Evolutionary conservation across 768 basidiomycete genomes (phyloP).

Genomic region (Suillus cothurnatus): DNA sequence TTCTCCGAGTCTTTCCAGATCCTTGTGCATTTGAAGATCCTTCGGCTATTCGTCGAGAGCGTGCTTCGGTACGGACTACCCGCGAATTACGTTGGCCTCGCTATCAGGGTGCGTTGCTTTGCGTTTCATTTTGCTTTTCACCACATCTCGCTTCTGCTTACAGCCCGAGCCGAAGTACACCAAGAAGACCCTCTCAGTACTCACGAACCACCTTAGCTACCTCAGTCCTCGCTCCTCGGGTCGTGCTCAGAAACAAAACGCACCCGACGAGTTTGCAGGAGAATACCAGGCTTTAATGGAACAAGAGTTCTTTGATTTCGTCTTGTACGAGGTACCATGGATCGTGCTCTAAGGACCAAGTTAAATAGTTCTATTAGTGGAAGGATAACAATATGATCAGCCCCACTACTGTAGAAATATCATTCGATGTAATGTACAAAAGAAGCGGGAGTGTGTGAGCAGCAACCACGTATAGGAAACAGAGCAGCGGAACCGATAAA

Average conservation of each 20-base stretch:
- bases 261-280: slow-evolving; percentile 74
- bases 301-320: slow-evolving; percentile 95
- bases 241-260: slow-evolving; percentile 45
- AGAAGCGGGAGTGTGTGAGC: slow-evolving; percentile 21
- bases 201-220: slow-evolving; percentile 82
- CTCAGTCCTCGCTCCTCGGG: slow-evolving; percentile 70
- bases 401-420: slow-evolving; percentile 53
- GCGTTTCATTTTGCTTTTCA: not conserved
- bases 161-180: slow-evolving; percentile 85
- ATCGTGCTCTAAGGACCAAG: slow-evolving; percentile 56
- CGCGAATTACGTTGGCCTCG: slow-evolving; percentile 82
- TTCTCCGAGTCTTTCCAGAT: slow-evolving; percentile 97
- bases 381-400: slow-evolving; percentile 63
- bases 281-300: slow-evolving; percentile 94
- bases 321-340: slow-evolving; percentile 92
- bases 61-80: slow-evolving; percentile 95
- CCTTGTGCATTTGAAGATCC: slow-evolving; percentile 89
- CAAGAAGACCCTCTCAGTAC: slow-evolving; percentile 72
- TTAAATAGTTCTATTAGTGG: slow-evolving; percentile 54
- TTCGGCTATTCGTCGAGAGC: slow-evolving; percentile 92
- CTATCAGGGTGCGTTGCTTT: slow-evolving; percentile 63
- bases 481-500: slow-evolving; percentile 15
- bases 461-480: not conserved
- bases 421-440: slow-evolving; percentile 46
- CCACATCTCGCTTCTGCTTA: not conserved